These are phyloP conservation scores for Hypoxylon lienhwacheense DNA, from an alignment of 495 filamentous ascomycete species.

Conservation along the genomic window DNA sequence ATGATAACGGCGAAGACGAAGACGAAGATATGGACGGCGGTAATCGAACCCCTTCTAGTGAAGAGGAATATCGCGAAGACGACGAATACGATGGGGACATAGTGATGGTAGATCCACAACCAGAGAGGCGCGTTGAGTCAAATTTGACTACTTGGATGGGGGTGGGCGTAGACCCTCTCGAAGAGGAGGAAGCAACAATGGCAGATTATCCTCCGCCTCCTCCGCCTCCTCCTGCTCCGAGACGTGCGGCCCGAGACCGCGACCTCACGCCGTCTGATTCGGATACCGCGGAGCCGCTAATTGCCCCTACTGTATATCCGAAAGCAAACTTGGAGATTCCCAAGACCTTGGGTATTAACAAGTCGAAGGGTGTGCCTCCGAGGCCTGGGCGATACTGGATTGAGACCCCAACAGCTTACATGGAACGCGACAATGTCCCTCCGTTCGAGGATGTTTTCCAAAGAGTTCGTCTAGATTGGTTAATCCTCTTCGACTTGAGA, in stretches of 20 bases:
- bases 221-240: conserved; percentile 54
- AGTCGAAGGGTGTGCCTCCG: conserved; percentile 37
- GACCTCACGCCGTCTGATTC: conserved; percentile 63
- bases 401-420: conserved; percentile 69
- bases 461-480: conserved; percentile 88
- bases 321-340: conserved; percentile 60
- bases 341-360: conserved; percentile 53
- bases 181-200: conserved; percentile 70
- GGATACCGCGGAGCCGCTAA: conserved; percentile 59
- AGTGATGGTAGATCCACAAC: conserved; percentile 50
- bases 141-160: conserved; percentile 51
- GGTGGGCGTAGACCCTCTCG: conserved; percentile 39
- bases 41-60: conserved; percentile 41
- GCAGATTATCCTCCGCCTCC: conserved; percentile 68
- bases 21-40: conserved; percentile 46
- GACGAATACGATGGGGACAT: conserved; percentile 58
- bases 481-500: conserved; percentile 93
- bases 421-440: conserved; percentile 59
- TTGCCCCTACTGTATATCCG: conserved; percentile 56
- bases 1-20: conserved; percentile 48
- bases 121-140: conserved; percentile 60
- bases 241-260: conserved; percentile 48
- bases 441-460: conserved; percentile 82
- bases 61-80: conserved; percentile 49
- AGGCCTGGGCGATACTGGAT: conserved; percentile 81